Evolutionary conservation across 306 rosid species (phyloP).

Genomic region (Alnus rubra): DNA sequence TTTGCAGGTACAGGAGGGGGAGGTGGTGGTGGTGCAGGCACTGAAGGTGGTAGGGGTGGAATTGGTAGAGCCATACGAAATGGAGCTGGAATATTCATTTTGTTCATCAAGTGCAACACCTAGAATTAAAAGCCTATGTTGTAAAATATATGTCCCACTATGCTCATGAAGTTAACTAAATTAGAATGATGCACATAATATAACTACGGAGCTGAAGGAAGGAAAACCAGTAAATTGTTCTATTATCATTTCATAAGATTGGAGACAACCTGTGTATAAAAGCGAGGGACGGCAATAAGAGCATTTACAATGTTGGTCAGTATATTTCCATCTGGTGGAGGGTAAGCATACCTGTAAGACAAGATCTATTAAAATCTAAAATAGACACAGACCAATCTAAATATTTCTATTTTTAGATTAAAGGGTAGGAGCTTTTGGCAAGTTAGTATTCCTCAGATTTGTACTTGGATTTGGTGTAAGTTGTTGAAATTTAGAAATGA

Average conservation of each 20-base stretch:
- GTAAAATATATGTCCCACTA: constrained; percentile 29
- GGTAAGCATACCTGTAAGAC: constrained; percentile 80
- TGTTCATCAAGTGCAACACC: constrained; percentile 98
- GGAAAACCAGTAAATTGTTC: constrained; percentile 18
- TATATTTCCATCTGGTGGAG: constrained; percentile 95
- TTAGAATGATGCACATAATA: constrained; percentile 8
- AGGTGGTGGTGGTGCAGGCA: constrained; percentile 46
- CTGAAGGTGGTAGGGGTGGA: constrained; percentile 87
- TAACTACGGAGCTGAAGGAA: constrained; percentile 20
- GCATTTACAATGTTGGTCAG: constrained; percentile 91
- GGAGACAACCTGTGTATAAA: constrained; percentile 79
- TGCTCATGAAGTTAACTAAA: constrained; percentile 16
- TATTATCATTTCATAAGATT: constrained; percentile 18
- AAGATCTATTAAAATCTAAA: constrained; percentile 24
- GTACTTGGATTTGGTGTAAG: too few species aligned
- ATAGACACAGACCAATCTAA: constrained; percentile 25
- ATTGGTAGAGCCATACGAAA: constrained; percentile 94
- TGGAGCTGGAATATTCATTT: constrained; percentile 97
- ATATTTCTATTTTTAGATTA: background rate
- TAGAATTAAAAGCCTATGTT: constrained; percentile 29
- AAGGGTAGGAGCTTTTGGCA: too few species aligned
- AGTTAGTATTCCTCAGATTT: too few species aligned
- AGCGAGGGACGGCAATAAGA: constrained; percentile 91
- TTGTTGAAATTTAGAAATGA: too few species aligned
- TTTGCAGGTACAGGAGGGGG: constrained; percentile 40